Evolutionary conservation across 2,329 filamentous ascomycete species (phyloP).

Genomic region (Huntiella bhutanensis): DNA sequence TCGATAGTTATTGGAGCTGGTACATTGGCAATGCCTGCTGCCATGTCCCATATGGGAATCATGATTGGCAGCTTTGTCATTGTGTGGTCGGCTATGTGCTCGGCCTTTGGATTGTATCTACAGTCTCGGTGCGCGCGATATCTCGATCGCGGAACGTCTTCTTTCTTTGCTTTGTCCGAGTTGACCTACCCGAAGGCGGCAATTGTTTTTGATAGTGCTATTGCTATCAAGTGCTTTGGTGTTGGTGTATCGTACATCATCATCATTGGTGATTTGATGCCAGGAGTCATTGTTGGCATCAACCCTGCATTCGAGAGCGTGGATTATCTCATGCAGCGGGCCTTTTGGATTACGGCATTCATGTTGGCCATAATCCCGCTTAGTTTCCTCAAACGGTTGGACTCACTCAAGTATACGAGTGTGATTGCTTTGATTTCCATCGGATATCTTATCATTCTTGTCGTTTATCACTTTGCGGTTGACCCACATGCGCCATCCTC

Average conservation of each 20-base stretch:
- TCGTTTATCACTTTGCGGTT: slow-evolving; percentile 77
- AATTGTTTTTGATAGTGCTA: slow-evolving; percentile 86
- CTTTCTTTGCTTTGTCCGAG: slow-evolving; percentile 93
- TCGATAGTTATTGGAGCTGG: slow-evolving; percentile 64
- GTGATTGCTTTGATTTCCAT: slow-evolving; percentile 82
- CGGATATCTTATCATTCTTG: slow-evolving; percentile 78
- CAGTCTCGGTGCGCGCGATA: slow-evolving; percentile 87
- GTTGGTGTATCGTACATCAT: slow-evolving; percentile 96
- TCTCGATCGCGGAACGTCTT: slow-evolving; percentile 69
- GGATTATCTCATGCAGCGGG: slow-evolving; percentile 66
- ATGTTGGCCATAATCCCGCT: slow-evolving; percentile 93
- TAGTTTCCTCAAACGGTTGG: slow-evolving; percentile 74
- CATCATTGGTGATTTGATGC: slow-evolving; percentile 97
- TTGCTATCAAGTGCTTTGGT: slow-evolving; percentile 94
- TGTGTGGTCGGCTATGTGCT: slow-evolving; percentile 73
- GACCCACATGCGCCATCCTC: slow-evolving; percentile 60
- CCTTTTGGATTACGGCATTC: slow-evolving; percentile 96
- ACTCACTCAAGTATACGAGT: slow-evolving; percentile 95
- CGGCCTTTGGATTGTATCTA: slow-evolving; percentile 85
- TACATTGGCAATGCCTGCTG: slow-evolving; percentile 85
- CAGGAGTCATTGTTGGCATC: slow-evolving; percentile 75
- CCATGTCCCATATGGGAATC: slow-evolving; percentile 90
- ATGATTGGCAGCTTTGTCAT: slow-evolving; percentile 68
- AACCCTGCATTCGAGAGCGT: slow-evolving; percentile 39
- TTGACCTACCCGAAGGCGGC: slow-evolving; percentile 93